Evolutionary conservation across 1,139 yeast species (phyloP).

Genomic region (Spencermartinsiella ligniputridi): DNA sequence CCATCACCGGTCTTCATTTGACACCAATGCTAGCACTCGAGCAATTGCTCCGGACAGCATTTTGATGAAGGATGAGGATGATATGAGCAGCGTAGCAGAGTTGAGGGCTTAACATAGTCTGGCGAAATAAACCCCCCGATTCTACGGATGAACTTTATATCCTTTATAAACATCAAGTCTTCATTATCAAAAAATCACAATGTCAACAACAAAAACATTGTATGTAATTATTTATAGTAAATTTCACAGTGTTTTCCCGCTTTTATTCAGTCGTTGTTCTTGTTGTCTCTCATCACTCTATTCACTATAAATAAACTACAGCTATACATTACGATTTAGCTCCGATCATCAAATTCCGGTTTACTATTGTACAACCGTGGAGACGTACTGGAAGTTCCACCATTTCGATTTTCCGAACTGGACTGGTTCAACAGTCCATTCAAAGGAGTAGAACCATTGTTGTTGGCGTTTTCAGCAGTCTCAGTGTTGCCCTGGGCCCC

Average conservation of each 20-base stretch:
- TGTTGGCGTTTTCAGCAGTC: background rate
- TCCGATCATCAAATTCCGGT: background rate
- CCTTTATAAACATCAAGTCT: too few relatives aligned
- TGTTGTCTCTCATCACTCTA: slow-evolving; percentile 5
- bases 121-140: too few relatives aligned
- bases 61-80: background rate
- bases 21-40: slow-evolving; percentile 37
- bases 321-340: background rate
- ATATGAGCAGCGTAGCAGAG: slow-evolving; percentile 3
- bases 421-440: background rate
- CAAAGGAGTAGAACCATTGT: background rate
- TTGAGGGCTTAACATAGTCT: slow-evolving; percentile 1
- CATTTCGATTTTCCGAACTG: background rate
- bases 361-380: slow-evolving; percentile 10
- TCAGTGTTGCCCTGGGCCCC: background rate
- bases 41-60: slow-evolving; percentile 35
- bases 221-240: too few relatives aligned
- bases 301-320: slow-evolving; percentile 1
- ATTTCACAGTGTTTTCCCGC: too few relatives aligned
- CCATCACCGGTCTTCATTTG: slow-evolving; percentile 33
- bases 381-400: slow-evolving; percentile 39
- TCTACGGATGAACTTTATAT: too few relatives aligned
- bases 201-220: too few relatives aligned
- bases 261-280: too few relatives aligned
- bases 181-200: too few relatives aligned